phyloP scores from a whole-genome alignment of 2,329 filamentous ascomycete species.

The Claviceps sp. region DNA sequence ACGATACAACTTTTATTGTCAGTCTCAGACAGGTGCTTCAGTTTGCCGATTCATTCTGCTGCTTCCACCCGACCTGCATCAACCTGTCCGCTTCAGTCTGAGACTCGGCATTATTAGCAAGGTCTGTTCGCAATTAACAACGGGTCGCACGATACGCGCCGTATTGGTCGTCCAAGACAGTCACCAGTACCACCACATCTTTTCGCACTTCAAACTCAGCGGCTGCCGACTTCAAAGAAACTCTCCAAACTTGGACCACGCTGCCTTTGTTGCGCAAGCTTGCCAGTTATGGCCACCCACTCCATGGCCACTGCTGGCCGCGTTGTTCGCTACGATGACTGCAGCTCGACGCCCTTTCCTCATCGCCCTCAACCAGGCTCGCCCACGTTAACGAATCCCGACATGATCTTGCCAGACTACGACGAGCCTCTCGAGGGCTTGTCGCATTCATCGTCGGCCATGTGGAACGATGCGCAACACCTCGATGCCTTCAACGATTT shows the following conservation, averaged over 20 bases:
- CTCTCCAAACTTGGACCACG: neutral
- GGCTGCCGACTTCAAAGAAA: neutral
- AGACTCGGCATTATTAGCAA: neutral
- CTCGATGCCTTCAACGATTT: constrained; percentile 27
- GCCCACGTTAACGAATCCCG: constrained; percentile 81
- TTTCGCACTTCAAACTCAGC: neutral
- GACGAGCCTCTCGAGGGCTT: constrained; percentile 40
- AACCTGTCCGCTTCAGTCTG: neutral
- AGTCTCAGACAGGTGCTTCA: neutral
- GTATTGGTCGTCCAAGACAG: neutral
- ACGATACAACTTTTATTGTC: neutral
- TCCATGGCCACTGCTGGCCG: constrained; percentile 13
- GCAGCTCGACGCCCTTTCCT: constrained; percentile 14
- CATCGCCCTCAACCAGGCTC: constrained; percentile 49
- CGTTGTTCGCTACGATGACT: constrained; percentile 17
- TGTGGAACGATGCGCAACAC: constrained; percentile 36
- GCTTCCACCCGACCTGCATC: too few species aligned
- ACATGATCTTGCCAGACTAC: constrained; percentile 81
- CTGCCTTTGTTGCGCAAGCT: neutral
- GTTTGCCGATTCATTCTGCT: too few species aligned
- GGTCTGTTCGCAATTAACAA: neutral
- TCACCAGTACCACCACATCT: neutral
- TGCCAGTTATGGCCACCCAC: constrained; percentile 20
- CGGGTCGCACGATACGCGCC: neutral
- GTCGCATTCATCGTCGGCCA: constrained; percentile 36